Evolutionary conservation across 306 rosid genomes (phyloP).

Genomic region (Quillaja saponaria): DNA sequence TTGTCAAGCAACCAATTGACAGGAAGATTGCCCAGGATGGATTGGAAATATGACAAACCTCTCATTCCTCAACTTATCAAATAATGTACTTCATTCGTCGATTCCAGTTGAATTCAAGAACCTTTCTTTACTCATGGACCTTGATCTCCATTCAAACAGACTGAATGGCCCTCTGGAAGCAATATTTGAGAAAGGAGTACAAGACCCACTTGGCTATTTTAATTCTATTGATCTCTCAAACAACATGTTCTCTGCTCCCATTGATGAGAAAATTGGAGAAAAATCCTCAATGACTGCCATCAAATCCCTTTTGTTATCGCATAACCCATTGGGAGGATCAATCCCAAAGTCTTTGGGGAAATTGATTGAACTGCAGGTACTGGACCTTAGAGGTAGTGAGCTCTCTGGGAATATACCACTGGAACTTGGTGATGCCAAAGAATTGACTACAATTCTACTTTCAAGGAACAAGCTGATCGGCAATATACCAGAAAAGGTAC

Average conservation of each 20-base stretch:
- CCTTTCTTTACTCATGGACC: slow-evolving; percentile 47
- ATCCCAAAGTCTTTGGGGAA: slow-evolving; percentile 42
- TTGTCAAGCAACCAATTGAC: slow-evolving; percentile 43
- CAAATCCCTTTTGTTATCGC: slow-evolving; percentile 33
- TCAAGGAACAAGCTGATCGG: slow-evolving; percentile 43
- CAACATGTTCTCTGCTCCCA: slow-evolving; percentile 42
- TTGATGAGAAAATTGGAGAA: slow-evolving; percentile 33
- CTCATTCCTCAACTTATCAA: slow-evolving; percentile 52
- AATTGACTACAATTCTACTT: slow-evolving; percentile 26
- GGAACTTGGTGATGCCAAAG: slow-evolving; percentile 34
- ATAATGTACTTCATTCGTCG: slow-evolving; percentile 42
- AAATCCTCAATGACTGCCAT: slow-evolving; percentile 35
- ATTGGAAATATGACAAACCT: slow-evolving; percentile 54
- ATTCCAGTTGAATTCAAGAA: slow-evolving; percentile 39
- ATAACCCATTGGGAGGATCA: slow-evolving; percentile 34
- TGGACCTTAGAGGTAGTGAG: slow-evolving; percentile 30
- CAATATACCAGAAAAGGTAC: slow-evolving; percentile 31
- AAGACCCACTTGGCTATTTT: slow-evolving; percentile 48
- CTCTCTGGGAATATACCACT: slow-evolving; percentile 38
- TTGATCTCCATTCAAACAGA: slow-evolving; percentile 50
- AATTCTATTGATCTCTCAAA: slow-evolving; percentile 47
- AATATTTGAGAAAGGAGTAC: slow-evolving; percentile 32
- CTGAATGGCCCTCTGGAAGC: slow-evolving; percentile 31
- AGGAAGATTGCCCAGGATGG: slow-evolving; percentile 48
- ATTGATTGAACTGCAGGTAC: slow-evolving; percentile 27